Evolutionary conservation across 169 alveolate genomes (phyloP).

Genomic region (Eimeria brunetti): DNA sequence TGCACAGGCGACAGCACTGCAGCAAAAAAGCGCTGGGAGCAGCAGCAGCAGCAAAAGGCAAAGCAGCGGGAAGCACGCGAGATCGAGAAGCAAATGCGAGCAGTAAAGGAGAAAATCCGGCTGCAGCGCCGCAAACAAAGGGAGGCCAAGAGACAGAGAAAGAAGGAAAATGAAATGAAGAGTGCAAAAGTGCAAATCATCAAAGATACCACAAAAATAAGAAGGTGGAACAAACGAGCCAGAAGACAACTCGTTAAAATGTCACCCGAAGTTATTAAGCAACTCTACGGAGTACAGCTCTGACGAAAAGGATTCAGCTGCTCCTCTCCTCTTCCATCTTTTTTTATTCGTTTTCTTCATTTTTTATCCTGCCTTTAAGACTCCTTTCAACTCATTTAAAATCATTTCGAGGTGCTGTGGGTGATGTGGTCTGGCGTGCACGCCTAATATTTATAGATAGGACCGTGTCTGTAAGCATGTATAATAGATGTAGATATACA

Average conservation of each 20-base stretch:
- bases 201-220: constrained; percentile 58
- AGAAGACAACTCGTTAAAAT: constrained; percentile 76
- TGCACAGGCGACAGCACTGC: constrained; percentile 37
- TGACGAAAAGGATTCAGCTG: not conserved
- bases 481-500: too few species aligned
- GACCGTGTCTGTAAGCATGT: too few species aligned
- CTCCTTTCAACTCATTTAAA: not conserved
- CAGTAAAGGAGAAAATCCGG: constrained; percentile 29
- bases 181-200: constrained; percentile 67
- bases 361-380: not conserved
- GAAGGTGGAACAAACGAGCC: constrained; percentile 72
- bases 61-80: constrained; percentile 20
- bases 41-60: constrained; percentile 44
- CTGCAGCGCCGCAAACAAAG: constrained; percentile 51
- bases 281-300: constrained; percentile 65
- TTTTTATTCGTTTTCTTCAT: not conserved
- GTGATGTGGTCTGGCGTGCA: not conserved
- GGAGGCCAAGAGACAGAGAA: constrained; percentile 70
- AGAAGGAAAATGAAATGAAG: constrained; percentile 75
- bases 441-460: not conserved
- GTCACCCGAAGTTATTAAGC: constrained; percentile 77
- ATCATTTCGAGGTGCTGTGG: not conserved
- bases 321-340: not conserved
- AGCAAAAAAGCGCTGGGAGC: constrained; percentile 59
- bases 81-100: constrained; percentile 37